Evolutionary conservation across 805 yeast genomes (phyloP).

Genomic region (Wickerhamomyces bovis): DNA sequence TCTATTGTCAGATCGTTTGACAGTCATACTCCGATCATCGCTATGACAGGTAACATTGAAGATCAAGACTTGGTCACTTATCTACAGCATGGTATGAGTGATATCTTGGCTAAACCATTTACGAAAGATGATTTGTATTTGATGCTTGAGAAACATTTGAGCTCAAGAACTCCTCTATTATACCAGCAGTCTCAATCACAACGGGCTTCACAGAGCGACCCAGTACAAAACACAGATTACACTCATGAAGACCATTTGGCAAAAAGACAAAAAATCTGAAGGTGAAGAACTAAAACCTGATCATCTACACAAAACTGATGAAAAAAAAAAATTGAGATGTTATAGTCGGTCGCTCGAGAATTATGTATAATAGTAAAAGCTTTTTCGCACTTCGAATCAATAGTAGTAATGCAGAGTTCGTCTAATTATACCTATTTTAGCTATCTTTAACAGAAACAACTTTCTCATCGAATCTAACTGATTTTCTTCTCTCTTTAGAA

Average conservation of each 20-base stretch:
- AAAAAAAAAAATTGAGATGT: neutral
- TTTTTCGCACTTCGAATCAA: no score
- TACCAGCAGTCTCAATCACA: slow-evolving; percentile 10
- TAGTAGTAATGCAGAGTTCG: no score
- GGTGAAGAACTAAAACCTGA: neutral
- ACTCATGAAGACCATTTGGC: slow-evolving; percentile 15
- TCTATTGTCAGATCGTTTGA: slow-evolving; percentile 83
- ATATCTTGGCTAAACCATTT: slow-evolving; percentile 90
- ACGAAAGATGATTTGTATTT: slow-evolving; percentile 78
- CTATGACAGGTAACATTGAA: slow-evolving; percentile 89
- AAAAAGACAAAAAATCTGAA: slow-evolving; percentile 21
- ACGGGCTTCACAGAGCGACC: neutral
- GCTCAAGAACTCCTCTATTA: slow-evolving; percentile 36
- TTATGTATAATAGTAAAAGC: no score
- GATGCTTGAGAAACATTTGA: slow-evolving; percentile 69
- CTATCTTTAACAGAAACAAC: slow-evolving; percentile 49
- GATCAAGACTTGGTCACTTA: slow-evolving; percentile 76
- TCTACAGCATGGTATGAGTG: slow-evolving; percentile 85
- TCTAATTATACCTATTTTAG: slow-evolving; percentile 12
- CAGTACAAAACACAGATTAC: neutral
- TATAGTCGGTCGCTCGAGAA: no score
- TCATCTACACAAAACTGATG: neutral
- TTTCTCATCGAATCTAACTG: slow-evolving; percentile 59
- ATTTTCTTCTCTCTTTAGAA: slow-evolving; percentile 46
- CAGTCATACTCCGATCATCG: slow-evolving; percentile 81